Conservation (phyloP, 2,329 filamentous ascomycete species). For the Tolypocladium pustulatum region DNA sequence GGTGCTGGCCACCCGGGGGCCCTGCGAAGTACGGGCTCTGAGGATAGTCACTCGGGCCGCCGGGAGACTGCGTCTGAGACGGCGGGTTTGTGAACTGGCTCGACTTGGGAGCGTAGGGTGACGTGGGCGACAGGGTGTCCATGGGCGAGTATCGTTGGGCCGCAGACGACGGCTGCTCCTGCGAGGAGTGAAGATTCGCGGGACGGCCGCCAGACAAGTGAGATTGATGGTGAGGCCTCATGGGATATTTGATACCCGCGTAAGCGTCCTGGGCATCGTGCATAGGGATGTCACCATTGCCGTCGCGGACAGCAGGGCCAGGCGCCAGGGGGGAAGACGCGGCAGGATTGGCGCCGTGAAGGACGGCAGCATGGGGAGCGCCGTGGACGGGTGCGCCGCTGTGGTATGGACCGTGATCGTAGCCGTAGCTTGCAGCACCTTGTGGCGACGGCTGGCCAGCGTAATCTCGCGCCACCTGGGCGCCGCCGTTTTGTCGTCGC, state of each 20-base stretch:
- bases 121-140: slow-evolving; percentile 74
- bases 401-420: slow-evolving; percentile 61
- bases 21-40: slow-evolving; percentile 48
- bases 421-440: slow-evolving; percentile 27
- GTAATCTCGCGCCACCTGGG: slow-evolving; percentile 38
- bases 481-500: slow-evolving; percentile 50
- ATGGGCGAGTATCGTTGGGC: slow-evolving; percentile 93
- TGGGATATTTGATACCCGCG: slow-evolving; percentile 74
- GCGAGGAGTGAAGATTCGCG: slow-evolving; percentile 60
- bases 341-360: slow-evolving; percentile 38
- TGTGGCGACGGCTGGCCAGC: slow-evolving; percentile 22
- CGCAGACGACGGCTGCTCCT: slow-evolving; percentile 57
- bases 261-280: slow-evolving; percentile 77
- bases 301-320: slow-evolving; percentile 51
- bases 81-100: slow-evolving; percentile 43
- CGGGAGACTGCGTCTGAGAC: slow-evolving; percentile 66
- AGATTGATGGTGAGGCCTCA: slow-evolving; percentile 68
- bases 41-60: slow-evolving; percentile 52
- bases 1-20: slow-evolving; percentile 47
- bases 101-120: slow-evolving; percentile 61
- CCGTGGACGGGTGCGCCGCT: slow-evolving; percentile 21
- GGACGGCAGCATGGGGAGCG: slow-evolving; percentile 18
- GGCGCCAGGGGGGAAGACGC: slow-evolving; percentile 43
- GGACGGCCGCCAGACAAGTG: slow-evolving; percentile 45
- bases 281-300: slow-evolving; percentile 72